Evolutionary conservation across 2,329 filamentous ascomycete species (phyloP).

Genomic region (Fusarium graminum): DNA sequence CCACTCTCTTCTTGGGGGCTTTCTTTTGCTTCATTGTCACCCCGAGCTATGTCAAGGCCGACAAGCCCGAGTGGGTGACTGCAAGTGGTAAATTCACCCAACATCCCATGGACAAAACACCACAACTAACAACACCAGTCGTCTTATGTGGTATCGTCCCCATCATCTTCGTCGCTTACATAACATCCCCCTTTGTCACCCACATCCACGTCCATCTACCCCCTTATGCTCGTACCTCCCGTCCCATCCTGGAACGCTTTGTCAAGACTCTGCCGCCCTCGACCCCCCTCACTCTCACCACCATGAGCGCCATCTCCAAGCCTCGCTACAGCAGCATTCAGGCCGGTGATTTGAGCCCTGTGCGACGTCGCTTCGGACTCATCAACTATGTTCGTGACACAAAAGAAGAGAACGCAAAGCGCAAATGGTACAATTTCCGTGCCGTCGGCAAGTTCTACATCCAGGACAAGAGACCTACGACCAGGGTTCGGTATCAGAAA

Average conservation of each 20-base stretch:
- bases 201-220: conserved; percentile 79
- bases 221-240: conserved; percentile 71
- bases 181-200: conserved; percentile 77
- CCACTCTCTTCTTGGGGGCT: conserved; percentile 75
- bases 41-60: conserved; percentile 66
- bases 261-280: conserved; percentile 61
- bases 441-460: conserved; percentile 58
- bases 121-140: conserved; percentile 57
- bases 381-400: conserved; percentile 59
- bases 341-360: conserved; percentile 55
- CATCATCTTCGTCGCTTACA: conserved; percentile 72
- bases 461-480: conserved; percentile 47
- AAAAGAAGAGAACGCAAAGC: conserved; percentile 51
- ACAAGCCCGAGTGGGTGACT: conserved; percentile 54
- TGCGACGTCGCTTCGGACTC: conserved; percentile 54
- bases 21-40: conserved; percentile 75
- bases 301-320: conserved; percentile 68
- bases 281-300: conserved; percentile 64
- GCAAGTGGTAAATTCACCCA: conserved; percentile 54
- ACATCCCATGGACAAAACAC: background rate
- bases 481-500: conserved; percentile 46
- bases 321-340: conserved; percentile 63
- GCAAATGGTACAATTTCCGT: conserved; percentile 58
- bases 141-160: conserved; percentile 73
- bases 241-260: conserved; percentile 67